Base-by-base conservation (phyloP, 2,329 filamentous ascomycete species). In the Trichoderma afroharzianum region DNA sequence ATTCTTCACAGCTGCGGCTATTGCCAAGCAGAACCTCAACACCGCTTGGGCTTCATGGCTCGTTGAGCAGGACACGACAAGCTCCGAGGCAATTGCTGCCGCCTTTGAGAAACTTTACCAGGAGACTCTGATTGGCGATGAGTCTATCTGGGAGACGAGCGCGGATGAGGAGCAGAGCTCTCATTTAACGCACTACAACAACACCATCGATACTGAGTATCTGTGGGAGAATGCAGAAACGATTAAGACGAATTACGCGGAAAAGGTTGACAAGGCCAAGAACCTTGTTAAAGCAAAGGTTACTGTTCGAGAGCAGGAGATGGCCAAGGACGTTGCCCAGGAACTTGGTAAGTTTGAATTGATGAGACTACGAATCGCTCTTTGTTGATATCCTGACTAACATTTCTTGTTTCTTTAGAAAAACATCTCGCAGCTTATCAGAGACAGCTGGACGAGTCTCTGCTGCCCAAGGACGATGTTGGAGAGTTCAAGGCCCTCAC, bases 181-280 rank as follows among this genome's bases (percentile, higher is more conserved):
- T 28, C 67, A 69, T 28, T 39, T 69, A 4, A 33, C 57, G 4
- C 39, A 69, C 11, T 69, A 69, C 39, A 47, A 69, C 28, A 69
- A 69, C 67, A 69, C 57, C 67, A 69, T 69, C n/a, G 67, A 69
- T 30, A 69, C 67, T 6, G 55, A 61, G 36, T 69, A 69, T 58
- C 67, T 69, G 9, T 69, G 67, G 67, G 67, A 69, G 26, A 69
- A 69, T 28, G 28, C 67, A 28, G 58, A 36, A 12, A 43, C 57
- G 28, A 69, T 69, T 18, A 69, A 69, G 30, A 30, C 47, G 21
- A 69, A 36, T 33, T 69, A 69, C 33, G 30, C 57, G 1, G 67
- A 69, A 53, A 69, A 69, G 57, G 57, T 50, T 57, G 53, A 18
- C 28, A 69, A 69, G n/a, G 30, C 21, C 12, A 69, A 53, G 57